Conservation (phyloP, 352 stramenopile genomes). For the Phytophthora hibernalis region DNA sequence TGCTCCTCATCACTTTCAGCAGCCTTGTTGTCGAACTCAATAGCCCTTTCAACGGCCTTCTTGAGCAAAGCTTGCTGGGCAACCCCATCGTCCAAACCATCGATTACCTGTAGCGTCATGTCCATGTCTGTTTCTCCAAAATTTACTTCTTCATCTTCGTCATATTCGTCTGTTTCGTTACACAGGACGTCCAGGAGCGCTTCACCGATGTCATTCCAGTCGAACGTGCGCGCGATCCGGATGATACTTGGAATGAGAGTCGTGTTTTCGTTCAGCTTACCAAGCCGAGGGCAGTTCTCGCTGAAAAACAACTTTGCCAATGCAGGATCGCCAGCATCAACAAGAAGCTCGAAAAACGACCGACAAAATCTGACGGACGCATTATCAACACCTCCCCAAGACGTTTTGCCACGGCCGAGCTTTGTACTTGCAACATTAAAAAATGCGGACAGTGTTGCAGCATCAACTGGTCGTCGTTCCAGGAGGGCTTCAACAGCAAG, state of each 20-base stretch:
- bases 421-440: slow-evolving; percentile 5
- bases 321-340: slow-evolving; percentile 14
- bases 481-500: slow-evolving; percentile 9
- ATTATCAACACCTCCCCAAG: not conserved
- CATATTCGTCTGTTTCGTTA: slow-evolving; percentile 7
- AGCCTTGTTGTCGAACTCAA: not conserved
- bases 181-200: slow-evolving; percentile 6
- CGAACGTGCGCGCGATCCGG: slow-evolving; percentile 1
- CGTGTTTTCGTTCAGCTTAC: slow-evolving; percentile 1
- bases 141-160: not conserved
- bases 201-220: slow-evolving; percentile 14
- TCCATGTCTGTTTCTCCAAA: slow-evolving; percentile 6
- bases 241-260: slow-evolving; percentile 3
- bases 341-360: slow-evolving; percentile 17
- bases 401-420: not conserved
- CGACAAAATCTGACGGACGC: slow-evolving; percentile 16
- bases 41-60: not conserved
- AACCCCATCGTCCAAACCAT: slow-evolving; percentile 1
- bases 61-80: slow-evolving; percentile 3
- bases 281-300: slow-evolving; percentile 5
- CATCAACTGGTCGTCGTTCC: not conserved
- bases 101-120: slow-evolving; percentile 17
- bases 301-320: slow-evolving; percentile 20
- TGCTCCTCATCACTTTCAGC: not conserved
- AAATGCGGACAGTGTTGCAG: slow-evolving; percentile 7